Conservation (phyloP, 805 yeast genomes). For the Cyberlindnera mycetangii region DNA sequence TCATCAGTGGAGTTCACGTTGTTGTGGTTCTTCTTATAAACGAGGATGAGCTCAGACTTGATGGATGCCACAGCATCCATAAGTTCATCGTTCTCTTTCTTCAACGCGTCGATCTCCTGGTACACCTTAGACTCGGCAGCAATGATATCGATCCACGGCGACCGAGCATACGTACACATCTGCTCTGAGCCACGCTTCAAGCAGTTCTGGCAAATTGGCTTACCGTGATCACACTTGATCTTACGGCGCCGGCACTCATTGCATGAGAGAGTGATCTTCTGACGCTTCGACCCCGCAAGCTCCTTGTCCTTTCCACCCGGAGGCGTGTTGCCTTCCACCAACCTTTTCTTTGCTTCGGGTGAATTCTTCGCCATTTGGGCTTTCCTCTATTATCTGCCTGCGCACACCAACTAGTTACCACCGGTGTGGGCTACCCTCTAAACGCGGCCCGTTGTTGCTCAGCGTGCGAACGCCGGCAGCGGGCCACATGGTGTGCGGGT, state of each 20-base stretch:
- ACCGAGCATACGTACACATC: conserved; percentile 17
- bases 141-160: conserved; percentile 25
- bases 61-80: conserved; percentile 16
- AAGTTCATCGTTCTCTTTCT: conserved; percentile 20
- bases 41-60: conserved; percentile 14
- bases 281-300: conserved; percentile 10
- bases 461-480: too few species aligned
- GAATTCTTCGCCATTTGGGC: background rate
- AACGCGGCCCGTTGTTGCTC: too few species aligned
- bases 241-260: conserved; percentile 24
- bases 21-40: conserved; percentile 17
- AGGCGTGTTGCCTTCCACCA: background rate
- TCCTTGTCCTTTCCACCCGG: conserved; percentile 2
- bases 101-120: conserved; percentile 22
- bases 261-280: conserved; percentile 21
- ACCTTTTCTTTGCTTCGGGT: background rate
- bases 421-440: too few species aligned
- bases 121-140: conserved; percentile 21
- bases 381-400: too few species aligned
- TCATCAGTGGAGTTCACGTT: conserved; percentile 9
- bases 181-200: conserved; percentile 14
- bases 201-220: conserved; percentile 22
- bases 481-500: too few species aligned
- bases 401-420: too few species aligned
- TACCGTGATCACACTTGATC: conserved; percentile 24